These are phyloP conservation scores for Cydonia oblonga DNA, from an alignment of 331 rosid species.

Conservation along the genomic window DNA sequence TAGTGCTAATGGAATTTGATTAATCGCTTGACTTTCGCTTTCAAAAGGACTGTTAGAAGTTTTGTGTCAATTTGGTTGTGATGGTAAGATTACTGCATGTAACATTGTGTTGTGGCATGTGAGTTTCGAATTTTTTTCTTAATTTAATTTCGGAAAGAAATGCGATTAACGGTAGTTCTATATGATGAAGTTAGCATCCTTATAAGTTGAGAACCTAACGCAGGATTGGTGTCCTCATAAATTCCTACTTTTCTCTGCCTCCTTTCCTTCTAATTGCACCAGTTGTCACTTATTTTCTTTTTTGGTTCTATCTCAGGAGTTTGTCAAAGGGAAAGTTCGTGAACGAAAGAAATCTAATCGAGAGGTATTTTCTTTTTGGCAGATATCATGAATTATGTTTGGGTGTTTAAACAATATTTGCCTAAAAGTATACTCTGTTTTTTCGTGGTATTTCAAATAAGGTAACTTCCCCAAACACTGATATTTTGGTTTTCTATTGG, in stretches of 20 bases:
- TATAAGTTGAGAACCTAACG: not conserved
- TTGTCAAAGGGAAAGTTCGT: conserved; percentile 67
- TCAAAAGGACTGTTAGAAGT: too few relatives aligned
- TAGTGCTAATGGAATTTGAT: too few relatives aligned
- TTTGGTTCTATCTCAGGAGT: conserved; percentile 32
- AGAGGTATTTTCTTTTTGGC: conserved; percentile 31
- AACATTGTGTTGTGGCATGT: not conserved
- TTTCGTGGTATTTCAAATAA: conserved; percentile 26
- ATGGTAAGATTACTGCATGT: too few relatives aligned
- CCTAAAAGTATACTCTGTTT: not conserved
- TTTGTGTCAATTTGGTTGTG: too few relatives aligned
- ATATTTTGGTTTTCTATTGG: not conserved
- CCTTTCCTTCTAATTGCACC: not conserved
- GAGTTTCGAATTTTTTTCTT: not conserved
- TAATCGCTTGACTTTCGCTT: too few relatives aligned
- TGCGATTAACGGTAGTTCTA: not conserved
- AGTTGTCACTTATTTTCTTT: not conserved
- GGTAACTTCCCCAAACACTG: conserved; percentile 26
- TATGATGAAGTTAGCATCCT: not conserved
- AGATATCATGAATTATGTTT: not conserved
- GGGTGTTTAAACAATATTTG: not conserved
- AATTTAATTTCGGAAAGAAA: not conserved
- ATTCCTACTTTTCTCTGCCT: not conserved
- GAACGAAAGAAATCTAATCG: conserved; percentile 68
- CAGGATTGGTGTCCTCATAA: not conserved